Percentiles rank a stretch among this genome's conserved stretches.
Evolutionary conservation across 179 eudicot species (phyloP).

Genomic region (Drosera spatulata): DNA sequence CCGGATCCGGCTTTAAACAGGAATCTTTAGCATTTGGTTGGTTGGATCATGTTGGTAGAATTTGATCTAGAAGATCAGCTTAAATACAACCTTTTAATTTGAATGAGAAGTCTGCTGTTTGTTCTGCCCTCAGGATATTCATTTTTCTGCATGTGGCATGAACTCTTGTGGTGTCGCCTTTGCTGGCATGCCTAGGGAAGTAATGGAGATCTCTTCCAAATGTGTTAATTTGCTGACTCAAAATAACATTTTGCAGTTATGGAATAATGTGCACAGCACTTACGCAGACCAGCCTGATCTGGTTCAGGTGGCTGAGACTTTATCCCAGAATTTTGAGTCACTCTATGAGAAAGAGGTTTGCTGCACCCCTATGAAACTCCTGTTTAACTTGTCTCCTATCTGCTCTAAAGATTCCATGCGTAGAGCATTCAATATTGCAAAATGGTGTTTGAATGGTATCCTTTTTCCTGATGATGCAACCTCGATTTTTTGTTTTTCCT

Average conservation of each 20-base stretch:
- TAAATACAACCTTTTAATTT: too few relatives aligned
- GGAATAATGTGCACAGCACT: slow-evolving; percentile 56
- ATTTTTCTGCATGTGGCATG: neutral
- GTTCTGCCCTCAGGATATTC: too few relatives aligned
- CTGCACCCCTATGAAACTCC: neutral
- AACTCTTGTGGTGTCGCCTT: neutral
- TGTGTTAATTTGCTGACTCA: slow-evolving; percentile 9
- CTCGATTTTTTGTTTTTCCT: slow-evolving; percentile 2
- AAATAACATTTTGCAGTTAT: slow-evolving; percentile 43
- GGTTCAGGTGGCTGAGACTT: slow-evolving; percentile 42
- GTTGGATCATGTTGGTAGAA: too few relatives aligned
- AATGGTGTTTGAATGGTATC: neutral
- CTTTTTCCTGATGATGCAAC: neutral
- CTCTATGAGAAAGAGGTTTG: slow-evolving; percentile 74
- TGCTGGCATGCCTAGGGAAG: neutral
- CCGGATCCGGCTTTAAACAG: too few relatives aligned
- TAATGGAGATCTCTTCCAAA: neutral
- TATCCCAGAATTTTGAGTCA: slow-evolving; percentile 55
- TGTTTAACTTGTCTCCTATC: neutral
- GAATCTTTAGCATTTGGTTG: too few relatives aligned
- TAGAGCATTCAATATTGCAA: neutral
- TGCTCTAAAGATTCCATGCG: neutral
- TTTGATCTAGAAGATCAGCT: too few relatives aligned
- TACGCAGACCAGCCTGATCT: slow-evolving; percentile 57
- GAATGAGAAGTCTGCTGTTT: too few relatives aligned